Evolutionary conservation across 1,284 basidiomycete genomes (phyloP), one percentile per base, ranked within the genome.

Genomic region (Irpex sp.): DNA sequence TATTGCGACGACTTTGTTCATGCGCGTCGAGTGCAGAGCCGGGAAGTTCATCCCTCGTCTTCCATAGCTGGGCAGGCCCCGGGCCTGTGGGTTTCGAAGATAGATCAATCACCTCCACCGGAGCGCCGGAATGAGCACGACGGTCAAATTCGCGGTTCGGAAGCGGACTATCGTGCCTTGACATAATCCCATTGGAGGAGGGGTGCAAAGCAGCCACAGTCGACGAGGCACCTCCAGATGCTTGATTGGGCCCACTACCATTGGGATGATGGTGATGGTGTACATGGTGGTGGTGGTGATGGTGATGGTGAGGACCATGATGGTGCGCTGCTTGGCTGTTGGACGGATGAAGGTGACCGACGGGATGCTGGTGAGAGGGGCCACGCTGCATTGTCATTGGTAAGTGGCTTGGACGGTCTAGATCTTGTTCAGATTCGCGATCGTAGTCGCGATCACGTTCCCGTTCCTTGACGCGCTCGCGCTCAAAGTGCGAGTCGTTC

Each of bases 51-150:
- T 69, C 68, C n/a, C 53, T 60, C 3, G 63, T 64, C 49, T 68
- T 70, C 66, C 71, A 65, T 1, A 66, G 56, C 4, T 64, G 61
- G 60, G 67, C 64, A 9, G 68, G 68, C 21, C 67, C 68, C 7
- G 67, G 55, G 2, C 52, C 21, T 5, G 56, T 35, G 16, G 63
- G 64, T 54, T 67, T 71, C 54, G 62, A 36, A 5, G 74, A 70
- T 3, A 82, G 71, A 49, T 78, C 82, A 54, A 84, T 81, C 53
- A 82, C 68, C 61, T 84, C 83, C 1, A 79, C 78, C 4, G 78
- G 78, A 5, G 71, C 64, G 47, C 73, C 69, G 7, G 71, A 68
- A 23, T 67, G 73, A 6, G 74, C 69, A 21, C 74, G 72, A 6
- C 69, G 70, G 7, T 74, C 74, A 14, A 68, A 53, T 1, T 76